A percentile compares a stretch with the other conserved stretches of the same genome.
phyloP scores from a whole-genome alignment of 108 stramenopile genomes.

The Chaetoceros muelleri region DNA sequence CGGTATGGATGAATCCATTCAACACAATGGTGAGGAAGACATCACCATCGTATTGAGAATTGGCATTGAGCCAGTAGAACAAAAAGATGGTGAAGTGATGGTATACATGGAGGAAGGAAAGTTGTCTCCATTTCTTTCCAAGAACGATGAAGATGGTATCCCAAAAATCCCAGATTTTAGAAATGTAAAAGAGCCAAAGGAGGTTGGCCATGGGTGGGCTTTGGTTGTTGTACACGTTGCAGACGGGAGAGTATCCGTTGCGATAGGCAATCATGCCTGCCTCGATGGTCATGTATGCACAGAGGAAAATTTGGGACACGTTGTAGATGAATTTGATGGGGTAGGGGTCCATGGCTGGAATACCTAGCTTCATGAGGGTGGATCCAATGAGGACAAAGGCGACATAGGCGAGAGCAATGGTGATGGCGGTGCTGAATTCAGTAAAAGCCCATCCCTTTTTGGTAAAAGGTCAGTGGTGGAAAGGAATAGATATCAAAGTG shows the following conservation, averaged over 20 bases:
- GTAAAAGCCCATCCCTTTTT: constrained; percentile 70
- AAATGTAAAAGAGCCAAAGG: constrained; percentile 97
- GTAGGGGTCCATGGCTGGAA: constrained; percentile 76
- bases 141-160: constrained; percentile 98
- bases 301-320: constrained; percentile 95
- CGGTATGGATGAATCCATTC: constrained; percentile 98
- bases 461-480: not conserved
- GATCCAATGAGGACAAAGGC: constrained; percentile 77
- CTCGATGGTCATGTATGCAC: constrained; percentile 98
- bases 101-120: constrained; percentile 99
- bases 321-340: constrained; percentile 97
- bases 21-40: constrained; percentile 92
- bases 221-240: constrained; percentile 59
- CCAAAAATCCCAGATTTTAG: constrained; percentile 98
- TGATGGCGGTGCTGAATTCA: constrained; percentile 69
- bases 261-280: constrained; percentile 85
- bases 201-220: constrained; percentile 83
- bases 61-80: constrained; percentile 95
- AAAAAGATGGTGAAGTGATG: constrained; percentile 98
- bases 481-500: no score
- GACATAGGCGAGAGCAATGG: constrained; percentile 69
- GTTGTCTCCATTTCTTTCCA: constrained; percentile 97
- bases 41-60: constrained; percentile 91
- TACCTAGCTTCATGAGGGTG: constrained; percentile 38
- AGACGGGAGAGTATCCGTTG: constrained; percentile 69